Evolutionary conservation across 768 basidiomycete species (phyloP), one percentile per base, ranked within the genome.

Genomic region (Candolleomyces aberdarensis): DNA sequence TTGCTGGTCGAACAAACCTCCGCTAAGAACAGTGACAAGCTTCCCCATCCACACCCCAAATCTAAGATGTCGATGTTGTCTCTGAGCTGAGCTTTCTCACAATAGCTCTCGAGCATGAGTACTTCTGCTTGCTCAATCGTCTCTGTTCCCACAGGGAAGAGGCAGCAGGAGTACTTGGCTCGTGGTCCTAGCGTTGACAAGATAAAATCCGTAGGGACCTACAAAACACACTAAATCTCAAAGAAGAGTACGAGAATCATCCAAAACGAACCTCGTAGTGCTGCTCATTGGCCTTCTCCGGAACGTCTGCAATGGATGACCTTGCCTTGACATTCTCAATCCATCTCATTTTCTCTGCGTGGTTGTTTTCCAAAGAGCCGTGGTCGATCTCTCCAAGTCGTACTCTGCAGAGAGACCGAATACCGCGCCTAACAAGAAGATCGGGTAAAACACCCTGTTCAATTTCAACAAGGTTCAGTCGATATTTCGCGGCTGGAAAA

Each of bases 31-130:
- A 89, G 68, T 0, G 86, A 83, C 49, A 91, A 71, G 67, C 85
- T 87, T n/a, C 89, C 88, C 88, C 87, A 89, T 2, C 88, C 88
- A 70, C 89, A 90, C 4, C 88, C 88, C 6, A 90, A 74, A 69
- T 90, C 89, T 44, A 90, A 69, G 29, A 90, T 76, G 63, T 84
- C 83, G 54, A 81, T 76, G 0, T 86, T 88, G 63, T 89, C 85
- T 56, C 70, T 75, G 22, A 91, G 69, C 53, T 81, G 77, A 0
- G 87, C 87, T 65, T 87, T 89, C 57, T 78, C 71, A 67, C 87
- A 88, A 66, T 89, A 89, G 62, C 78, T 82, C 65, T 87, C 81
- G 17, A 90, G 69, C 81, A 89, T 90, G 31, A 83, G 72, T 4
- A 80, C 75, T 62, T 90, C 88, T 1, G 88, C 87, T 65, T 89